These are phyloP conservation scores for Santalum album DNA, from an alignment of 164 flowering plant species.

Conservation along the genomic window DNA sequence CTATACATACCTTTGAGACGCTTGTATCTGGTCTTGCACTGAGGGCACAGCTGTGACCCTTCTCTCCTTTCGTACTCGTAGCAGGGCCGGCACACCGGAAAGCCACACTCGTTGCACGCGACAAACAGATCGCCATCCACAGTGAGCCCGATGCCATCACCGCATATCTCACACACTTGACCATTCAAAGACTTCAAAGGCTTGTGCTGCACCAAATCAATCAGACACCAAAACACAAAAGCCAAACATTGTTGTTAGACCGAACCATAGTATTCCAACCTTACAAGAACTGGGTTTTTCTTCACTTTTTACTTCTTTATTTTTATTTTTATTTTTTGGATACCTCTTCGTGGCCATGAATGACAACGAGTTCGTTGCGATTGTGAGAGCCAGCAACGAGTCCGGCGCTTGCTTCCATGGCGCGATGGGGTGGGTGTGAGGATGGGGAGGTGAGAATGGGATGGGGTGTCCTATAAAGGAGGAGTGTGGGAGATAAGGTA, in stretches of 20 bases:
- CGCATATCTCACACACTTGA: constrained; percentile 94
- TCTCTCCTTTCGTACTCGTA: constrained; percentile 97
- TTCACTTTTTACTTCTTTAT: too few species aligned
- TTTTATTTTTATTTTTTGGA: too few species aligned
- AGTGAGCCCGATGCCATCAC: constrained; percentile 75
- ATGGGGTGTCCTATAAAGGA: not conserved
- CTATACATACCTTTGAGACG: constrained; percentile 70
- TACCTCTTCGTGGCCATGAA: constrained; percentile 98
- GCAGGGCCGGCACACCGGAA: constrained; percentile 96
- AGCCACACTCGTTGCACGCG: constrained; percentile 97
- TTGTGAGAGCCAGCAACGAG: constrained; percentile 97
- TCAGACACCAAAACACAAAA: not conserved
- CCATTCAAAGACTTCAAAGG: constrained; percentile 75
- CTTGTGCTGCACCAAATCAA: constrained; percentile 54
- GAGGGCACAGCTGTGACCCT: constrained; percentile 85
- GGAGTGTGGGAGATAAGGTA: too few species aligned
- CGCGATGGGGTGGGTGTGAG: not conserved
- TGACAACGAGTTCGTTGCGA: constrained; percentile 94
- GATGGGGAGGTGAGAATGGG: not conserved
- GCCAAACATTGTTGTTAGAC: not conserved
- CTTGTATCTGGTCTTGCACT: constrained; percentile 95
- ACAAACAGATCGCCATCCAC: constrained; percentile 89
- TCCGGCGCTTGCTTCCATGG: constrained; percentile 94
- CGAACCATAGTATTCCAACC: not conserved
- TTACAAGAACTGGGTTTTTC: not conserved